Base-by-base conservation (phyloP, 129 eudicot genomes). In the Flaveria bidentis region DNA sequence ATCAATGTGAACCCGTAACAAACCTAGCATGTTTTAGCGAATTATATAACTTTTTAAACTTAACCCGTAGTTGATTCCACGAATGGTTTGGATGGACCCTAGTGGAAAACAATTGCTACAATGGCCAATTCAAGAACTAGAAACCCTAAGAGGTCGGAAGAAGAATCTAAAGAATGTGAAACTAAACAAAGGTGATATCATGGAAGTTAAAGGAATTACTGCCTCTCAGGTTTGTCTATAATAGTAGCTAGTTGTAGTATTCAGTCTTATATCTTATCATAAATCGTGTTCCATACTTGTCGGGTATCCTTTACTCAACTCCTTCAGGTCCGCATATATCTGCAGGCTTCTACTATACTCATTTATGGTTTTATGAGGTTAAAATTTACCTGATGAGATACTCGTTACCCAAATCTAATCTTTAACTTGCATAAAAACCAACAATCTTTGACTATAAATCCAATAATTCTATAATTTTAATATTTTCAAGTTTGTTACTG, bases 101-200 rank as follows among this genome's bases (percentile, higher is more conserved):
- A 84, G 44, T 30, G 91, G 96, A 39, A 89, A 84, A 20, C 97
- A 92, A 72, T 71, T 91, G 80, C 9, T 85, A 9, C 95, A 86
- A 73, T 91, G 97, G 97, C 97, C 95, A 3, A 44, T 91, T 69
- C 79, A 87, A 49, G 97, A 92, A 71, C 13, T 92, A 25, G 89
- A 85, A 71, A 75, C 81, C 47, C 63, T 92, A 47, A 77, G 97
- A 46, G 76, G 82, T n/a, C 0, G 81, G 4, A 87, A 84, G 36
- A 88, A 76, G 42, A 49, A 52, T 13, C 9, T 92, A 26, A 36
- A 39, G 25, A 78, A 82, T 12, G 13, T 67, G 16, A 74, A 72
- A 56, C 88, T 92, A 1, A 47, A 71, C 5, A 75, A 46, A 23
- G 96, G 97, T 26, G 60, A 75, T n/a, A 44, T 18, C 28, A 56